Conservation (phyloP, 768 basidiomycete genomes). For the Lactarius quietus region DNA sequence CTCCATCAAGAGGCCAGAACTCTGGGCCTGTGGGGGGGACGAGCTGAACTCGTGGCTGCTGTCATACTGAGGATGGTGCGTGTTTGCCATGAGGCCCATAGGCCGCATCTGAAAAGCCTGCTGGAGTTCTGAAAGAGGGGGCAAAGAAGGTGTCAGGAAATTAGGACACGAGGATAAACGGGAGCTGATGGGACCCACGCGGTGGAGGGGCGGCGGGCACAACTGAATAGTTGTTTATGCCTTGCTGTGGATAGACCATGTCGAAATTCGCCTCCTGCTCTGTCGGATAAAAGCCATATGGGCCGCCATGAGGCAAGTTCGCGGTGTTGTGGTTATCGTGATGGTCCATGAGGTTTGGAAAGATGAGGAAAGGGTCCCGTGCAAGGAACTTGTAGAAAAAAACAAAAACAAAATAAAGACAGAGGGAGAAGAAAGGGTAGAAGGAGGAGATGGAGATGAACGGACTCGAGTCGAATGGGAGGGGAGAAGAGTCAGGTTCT, state of each 20-base stretch:
- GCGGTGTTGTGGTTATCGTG: constrained; percentile 30
- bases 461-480: constrained; percentile 8
- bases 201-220: constrained; percentile 54
- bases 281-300: constrained; percentile 36
- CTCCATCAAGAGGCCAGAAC: constrained; percentile 23
- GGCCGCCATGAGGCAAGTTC: constrained; percentile 30
- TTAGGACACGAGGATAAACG: constrained; percentile 55
- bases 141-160: constrained; percentile 44
- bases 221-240: constrained; percentile 51
- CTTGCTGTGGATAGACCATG: constrained; percentile 45
- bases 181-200: constrained; percentile 59
- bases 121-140: constrained; percentile 61
- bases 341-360: constrained; percentile 33
- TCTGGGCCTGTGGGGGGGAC: constrained; percentile 31
- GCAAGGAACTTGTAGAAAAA: constrained; percentile 26
- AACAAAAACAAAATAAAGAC: constrained; percentile 35
- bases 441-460: constrained; percentile 9
- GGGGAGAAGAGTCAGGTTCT: constrained; percentile 1
- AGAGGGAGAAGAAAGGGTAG: constrained; percentile 33
- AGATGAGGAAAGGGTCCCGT: constrained; percentile 27
- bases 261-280: constrained; percentile 34
- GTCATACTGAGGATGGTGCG: constrained; percentile 53
- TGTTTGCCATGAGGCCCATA: constrained; percentile 62
- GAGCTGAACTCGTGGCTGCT: constrained; percentile 53
- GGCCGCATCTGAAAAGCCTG: constrained; percentile 55